Base-by-base conservation (phyloP, 768 basidiomycete genomes). In the Hericium coralloides region DNA sequence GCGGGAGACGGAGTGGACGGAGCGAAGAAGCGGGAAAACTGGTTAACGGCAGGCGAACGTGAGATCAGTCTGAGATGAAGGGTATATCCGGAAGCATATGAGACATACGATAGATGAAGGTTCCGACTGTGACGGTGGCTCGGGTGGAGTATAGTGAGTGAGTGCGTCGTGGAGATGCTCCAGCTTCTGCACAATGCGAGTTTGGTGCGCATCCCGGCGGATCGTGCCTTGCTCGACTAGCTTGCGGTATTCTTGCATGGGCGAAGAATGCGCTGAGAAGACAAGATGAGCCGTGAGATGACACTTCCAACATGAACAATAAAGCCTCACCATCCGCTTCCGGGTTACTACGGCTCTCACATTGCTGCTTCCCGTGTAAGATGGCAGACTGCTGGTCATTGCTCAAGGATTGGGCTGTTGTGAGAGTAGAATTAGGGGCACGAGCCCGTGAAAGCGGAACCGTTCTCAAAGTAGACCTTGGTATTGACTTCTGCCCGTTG, bases 161-260 rank as follows among this genome's bases (percentile, higher is more conserved):
- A 99, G 74, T 50, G 82, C 75, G 60, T 88, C 77, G 70, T 97
- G 85, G 58, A 98, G 75, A 55, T 78, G 71, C 72, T 98, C 89
- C 17, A 99, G 77, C 61, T 85, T 83, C 70, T 82, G 74, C 52
- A 98, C 84, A 62, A 98, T 95, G 31, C 79, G 78, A 25, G 83
- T 83, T 70, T 99, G 95, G 72, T 92, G 84, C 17, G 80, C 78
- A 66, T 99, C 95, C 50, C 85, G 78, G 22, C 80, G 78, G 53
- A 99, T 73, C 3, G 77, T 69, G 7, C 82, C 80, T 10, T 69
- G 61, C 12, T 70, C 65, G 26, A 87, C 77, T 31, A 85, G 72
- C 38, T 71, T 67, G 55, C 79, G 72, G 59, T 81, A 80, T 22
- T 70, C 72, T 49, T 70, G 64, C 25, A 76, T 65, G 18, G 70